Evolutionary conservation across 495 filamentous ascomycete genomes (phyloP).

Genomic region (Talaromyces adpressus): DNA sequence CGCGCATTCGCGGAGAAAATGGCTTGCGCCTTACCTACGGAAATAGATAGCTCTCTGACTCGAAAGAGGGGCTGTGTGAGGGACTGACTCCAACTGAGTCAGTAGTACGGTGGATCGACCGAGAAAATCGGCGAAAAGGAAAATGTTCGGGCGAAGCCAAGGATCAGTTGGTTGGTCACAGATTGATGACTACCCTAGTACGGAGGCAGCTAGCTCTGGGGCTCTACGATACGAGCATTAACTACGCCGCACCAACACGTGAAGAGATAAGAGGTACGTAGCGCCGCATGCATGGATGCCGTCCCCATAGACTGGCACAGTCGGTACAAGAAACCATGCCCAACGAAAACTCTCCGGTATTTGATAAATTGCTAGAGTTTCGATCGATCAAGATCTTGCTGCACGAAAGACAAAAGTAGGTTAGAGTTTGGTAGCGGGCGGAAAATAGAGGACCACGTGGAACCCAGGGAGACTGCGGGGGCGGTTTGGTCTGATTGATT

Average conservation of each 20-base stretch:
- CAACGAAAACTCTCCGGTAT: not conserved
- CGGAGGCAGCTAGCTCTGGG: no score
- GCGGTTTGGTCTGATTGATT: not conserved
- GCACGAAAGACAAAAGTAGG: not conserved
- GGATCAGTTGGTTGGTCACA: no score
- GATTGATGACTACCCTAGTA: no score
- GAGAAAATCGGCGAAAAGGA: not conserved
- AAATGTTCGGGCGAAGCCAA: not conserved
- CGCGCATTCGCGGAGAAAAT: not conserved
- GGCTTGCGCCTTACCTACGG: not conserved
- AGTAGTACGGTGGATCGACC: not conserved
- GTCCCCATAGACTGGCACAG: no score
- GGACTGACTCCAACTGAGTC: not conserved
- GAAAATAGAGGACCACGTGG: not conserved
- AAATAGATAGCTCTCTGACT: not conserved
- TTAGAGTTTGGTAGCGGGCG: not conserved
- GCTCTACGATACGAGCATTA: no score
- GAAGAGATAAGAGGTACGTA: no score
- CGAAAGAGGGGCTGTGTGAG: not conserved
- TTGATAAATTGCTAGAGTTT: not conserved
- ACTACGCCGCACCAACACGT: no score
- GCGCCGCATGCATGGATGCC: no score
- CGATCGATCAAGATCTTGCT: not conserved
- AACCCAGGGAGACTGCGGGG: not conserved
- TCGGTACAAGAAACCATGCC: no score